Evolutionary conservation across 129 eudicot genomes (phyloP), one percentile per base, ranked within the genome.

Genomic region (Tagetes erecta): DNA sequence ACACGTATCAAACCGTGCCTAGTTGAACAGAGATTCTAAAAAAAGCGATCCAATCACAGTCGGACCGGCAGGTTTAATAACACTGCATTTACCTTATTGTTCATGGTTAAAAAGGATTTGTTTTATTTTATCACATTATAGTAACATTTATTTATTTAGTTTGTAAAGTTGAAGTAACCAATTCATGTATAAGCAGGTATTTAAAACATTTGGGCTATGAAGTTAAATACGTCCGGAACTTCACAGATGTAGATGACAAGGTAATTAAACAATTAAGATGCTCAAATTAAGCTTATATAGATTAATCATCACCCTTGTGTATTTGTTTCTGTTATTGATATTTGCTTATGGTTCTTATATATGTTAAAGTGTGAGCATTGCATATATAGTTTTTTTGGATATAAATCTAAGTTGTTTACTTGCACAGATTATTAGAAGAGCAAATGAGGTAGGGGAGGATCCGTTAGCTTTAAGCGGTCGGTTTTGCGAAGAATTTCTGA

Each of bases 211-310:
- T 92, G 86, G 94, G 93, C 62, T 92, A 89, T 74, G 93, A 89
- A 72, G 96, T 92, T 35, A 83, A 58, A 6, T 89, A 89, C 69
- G 97, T 92, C 34, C 86, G 94, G 64, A 89, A 87, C 75, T 92
- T 92, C 82, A 92, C 96, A 5, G 96, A 92, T n/a, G 89, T 92
- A 30, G 97, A 89, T 79, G 97, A 92, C 83, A 92, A 89, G 91
- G 96, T 89, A 62, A 83, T 20, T 20, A 20, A 20, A 20, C 27
- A 20, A 20, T 20, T 20, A 20, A 20, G 87, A 85, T 65, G 84
- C 37, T 39, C 46, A 65, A 40, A 40, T 40, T 40, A 82, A 64
- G 68, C 55, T 10, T 31, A 70, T 8, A 27, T 37, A 10, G 14
- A 49, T 2, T 49, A 10, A n/a, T 49, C 4, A 3, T 11, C 53